Base-by-base conservation (phyloP, 2,329 filamentous ascomycete species). In the Incumbomyces delicatus region DNA sequence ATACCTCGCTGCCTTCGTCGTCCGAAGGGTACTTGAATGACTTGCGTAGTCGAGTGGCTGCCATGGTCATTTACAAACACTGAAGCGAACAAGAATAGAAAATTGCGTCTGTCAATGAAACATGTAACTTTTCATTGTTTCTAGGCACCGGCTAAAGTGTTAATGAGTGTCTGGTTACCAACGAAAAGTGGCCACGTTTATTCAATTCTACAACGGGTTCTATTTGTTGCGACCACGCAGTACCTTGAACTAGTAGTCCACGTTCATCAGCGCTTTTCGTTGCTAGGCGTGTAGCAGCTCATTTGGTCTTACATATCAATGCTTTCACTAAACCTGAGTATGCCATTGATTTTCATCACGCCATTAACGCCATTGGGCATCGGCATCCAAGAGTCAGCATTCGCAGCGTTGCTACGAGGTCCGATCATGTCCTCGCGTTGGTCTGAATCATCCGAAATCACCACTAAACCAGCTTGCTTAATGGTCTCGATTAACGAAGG, bases 401-500 rank as follows among this genome's bases (percentile, higher is more conserved):
- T 49, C 17, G 61, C 61, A 31, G 63, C 57, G 14, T 59, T 62
- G 52, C 29, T 46, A 50, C 40, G 54, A 52, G 27, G 56, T 58
- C 2, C 59, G 47, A 44, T 63, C 58, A 3, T 20, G 11, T 37
- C 12, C 3, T 17, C 42, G 12, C 63, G 57, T 52, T 82, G 78
- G 48, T 79, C 75, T 4, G 85, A 87, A 55, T 85, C 87, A 62
- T 98, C 90, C 43, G 87, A 84, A 13, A 98, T 89, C 32, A 98
- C 76, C 4, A 94, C 90, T 42, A 98, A 74, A 20, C 92, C 90
- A 41, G 94, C 85, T 20, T 88, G 87, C 66, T 96, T 96, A 68
- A 98, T 90, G 2, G 89, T 87, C 56, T 94, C 87, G 44, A 94
- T 82, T 39, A 98, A 75, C 2, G 89, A 87, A 1, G 92, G 92